These are phyloP conservation scores for Protomyces inouyei DNA, from an alignment of 1,139 yeast genomes.

Conservation along the genomic window DNA sequence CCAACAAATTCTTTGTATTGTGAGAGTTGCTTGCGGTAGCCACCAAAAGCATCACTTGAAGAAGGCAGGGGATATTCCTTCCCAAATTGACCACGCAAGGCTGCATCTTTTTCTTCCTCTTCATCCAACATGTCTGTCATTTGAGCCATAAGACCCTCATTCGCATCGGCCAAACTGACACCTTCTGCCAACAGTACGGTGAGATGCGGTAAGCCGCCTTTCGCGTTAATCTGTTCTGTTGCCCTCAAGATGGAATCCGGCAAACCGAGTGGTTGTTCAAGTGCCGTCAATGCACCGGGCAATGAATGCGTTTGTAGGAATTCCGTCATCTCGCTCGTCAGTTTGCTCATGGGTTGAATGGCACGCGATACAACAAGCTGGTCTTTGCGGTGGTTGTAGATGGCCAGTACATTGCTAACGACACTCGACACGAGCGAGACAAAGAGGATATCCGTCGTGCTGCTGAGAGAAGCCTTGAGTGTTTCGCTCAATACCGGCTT, in stretches of 20 bases:
- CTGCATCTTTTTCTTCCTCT: conserved; percentile 56
- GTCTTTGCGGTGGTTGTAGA: conserved; percentile 63
- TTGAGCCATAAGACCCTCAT: conserved; percentile 45
- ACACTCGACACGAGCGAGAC: conserved; percentile 59
- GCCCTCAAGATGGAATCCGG: conserved; percentile 57
- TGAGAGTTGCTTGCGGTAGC: conserved; percentile 30
- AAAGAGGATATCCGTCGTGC: conserved; percentile 42
- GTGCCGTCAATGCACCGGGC: conserved; percentile 61
- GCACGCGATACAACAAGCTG: conserved; percentile 52
- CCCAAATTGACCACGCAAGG: conserved; percentile 49
- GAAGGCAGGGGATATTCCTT: conserved; percentile 48
- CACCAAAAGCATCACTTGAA: conserved; percentile 43
- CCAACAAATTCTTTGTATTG: conserved; percentile 39
- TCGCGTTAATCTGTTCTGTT: conserved; percentile 50
- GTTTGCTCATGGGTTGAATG: conserved; percentile 49
- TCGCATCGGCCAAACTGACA: conserved; percentile 43
- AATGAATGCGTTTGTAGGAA: conserved; percentile 39
- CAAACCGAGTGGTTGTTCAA: conserved; percentile 58
- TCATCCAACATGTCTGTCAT: conserved; percentile 48
- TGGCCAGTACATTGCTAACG: conserved; percentile 62
- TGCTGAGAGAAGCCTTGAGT: conserved; percentile 37
- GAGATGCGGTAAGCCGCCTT: conserved; percentile 52
- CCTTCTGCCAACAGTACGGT: conserved; percentile 49
- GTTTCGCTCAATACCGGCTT: conserved; percentile 47
- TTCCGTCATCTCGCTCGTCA: conserved; percentile 45